Percentiles rank a stretch among this genome's conserved stretches.
phyloP scores from a whole-genome alignment of 163 green algal species.

The Prototheca cutis region DNA sequence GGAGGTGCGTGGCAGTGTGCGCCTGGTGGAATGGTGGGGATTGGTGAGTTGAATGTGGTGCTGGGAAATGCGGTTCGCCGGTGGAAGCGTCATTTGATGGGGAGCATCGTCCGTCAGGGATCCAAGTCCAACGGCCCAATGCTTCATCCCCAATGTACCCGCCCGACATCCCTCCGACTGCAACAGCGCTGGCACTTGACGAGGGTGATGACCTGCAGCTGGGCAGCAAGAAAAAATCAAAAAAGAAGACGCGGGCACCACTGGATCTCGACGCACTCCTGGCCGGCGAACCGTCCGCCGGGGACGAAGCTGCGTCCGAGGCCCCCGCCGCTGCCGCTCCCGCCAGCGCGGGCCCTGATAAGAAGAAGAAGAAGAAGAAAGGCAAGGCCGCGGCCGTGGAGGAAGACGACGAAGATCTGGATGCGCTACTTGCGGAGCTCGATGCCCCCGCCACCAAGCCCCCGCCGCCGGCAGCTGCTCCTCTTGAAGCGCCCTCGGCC shows the following conservation, averaged over 20 bases:
- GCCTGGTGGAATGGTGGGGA: too few species aligned
- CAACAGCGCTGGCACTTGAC: not conserved
- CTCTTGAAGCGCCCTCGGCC: not conserved
- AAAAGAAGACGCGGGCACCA: not conserved
- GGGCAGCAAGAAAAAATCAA: not conserved
- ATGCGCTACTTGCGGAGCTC: constrained; percentile 45
- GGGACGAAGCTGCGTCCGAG: not conserved
- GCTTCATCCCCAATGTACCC: too few species aligned
- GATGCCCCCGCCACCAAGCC: constrained; percentile 12
- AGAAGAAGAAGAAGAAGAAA: constrained; percentile 8
- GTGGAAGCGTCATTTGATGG: too few species aligned
- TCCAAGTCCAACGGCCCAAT: too few species aligned
- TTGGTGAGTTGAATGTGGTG: too few species aligned
- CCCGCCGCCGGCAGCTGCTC: constrained; percentile 3
- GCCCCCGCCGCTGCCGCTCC: too few species aligned
- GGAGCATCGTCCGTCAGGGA: too few species aligned
- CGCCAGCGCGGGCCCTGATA: not conserved
- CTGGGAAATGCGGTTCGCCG: too few species aligned
- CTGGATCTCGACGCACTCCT: constrained; percentile 65
- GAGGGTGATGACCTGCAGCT: not conserved
- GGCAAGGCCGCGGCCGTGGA: not conserved
- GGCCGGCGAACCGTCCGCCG: constrained; percentile 26
- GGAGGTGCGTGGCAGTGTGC: too few species aligned
- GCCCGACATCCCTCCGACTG: too few species aligned
- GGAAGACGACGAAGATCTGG: constrained; percentile 51